Evolutionary conservation across 2,329 filamentous ascomycete genomes (phyloP).

Genomic region (Fusarium paranaense): DNA sequence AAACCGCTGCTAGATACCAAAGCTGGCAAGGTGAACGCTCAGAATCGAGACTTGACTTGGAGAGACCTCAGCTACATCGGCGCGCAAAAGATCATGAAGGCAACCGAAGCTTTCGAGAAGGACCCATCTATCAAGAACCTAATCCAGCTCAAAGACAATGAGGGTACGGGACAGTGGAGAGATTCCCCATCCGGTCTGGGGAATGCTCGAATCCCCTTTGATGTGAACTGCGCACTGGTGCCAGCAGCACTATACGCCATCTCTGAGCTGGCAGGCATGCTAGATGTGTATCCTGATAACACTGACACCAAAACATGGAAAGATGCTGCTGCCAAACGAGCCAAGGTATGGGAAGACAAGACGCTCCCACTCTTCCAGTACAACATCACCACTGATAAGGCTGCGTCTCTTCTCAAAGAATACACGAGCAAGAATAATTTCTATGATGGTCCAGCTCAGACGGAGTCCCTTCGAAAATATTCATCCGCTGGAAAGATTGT

Average conservation of each 20-base stretch:
- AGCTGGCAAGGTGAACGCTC: conserved; percentile 58
- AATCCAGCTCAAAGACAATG: conserved; percentile 65
- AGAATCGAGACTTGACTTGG: conserved; percentile 66
- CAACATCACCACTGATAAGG: conserved; percentile 55
- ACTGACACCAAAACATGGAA: conserved; percentile 54
- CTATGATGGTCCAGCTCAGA: conserved; percentile 59
- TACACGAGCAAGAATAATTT: conserved; percentile 57
- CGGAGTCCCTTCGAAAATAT: conserved; percentile 47
- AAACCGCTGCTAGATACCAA: conserved; percentile 53
- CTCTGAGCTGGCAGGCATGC: conserved; percentile 57
- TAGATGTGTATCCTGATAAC: conserved; percentile 62
- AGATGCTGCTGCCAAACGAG: conserved; percentile 59
- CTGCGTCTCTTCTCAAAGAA: conserved; percentile 57
- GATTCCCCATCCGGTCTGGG: conserved; percentile 71
- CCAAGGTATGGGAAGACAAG: conserved; percentile 71
- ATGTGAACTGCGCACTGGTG: conserved; percentile 72
- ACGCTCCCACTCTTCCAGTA: conserved; percentile 68
- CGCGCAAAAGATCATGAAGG: conserved; percentile 68
- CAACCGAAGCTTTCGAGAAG: conserved; percentile 64
- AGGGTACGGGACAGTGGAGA: conserved; percentile 72
- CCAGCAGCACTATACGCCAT: conserved; percentile 72
- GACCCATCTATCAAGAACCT: conserved; percentile 65
- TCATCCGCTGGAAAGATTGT: conserved; percentile 53
- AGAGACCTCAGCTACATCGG: conserved; percentile 62
- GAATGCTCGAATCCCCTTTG: conserved; percentile 72